phyloP scores from a whole-genome alignment of 2,329 filamentous ascomycete species.

The Apiospora koreana region DNA sequence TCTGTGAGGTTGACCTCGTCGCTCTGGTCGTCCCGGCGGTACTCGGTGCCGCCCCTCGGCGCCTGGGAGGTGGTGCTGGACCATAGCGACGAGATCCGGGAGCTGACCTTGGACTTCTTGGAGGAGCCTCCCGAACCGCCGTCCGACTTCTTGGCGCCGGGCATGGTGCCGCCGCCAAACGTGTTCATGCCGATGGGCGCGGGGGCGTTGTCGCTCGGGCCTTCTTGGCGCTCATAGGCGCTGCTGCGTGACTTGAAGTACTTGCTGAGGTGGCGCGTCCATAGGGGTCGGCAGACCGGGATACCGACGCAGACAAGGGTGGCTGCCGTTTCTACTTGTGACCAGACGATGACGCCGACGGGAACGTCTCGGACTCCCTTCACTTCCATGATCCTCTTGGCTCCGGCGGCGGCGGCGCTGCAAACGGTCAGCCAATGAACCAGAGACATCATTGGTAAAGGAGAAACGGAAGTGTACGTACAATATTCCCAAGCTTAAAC shows the following conservation, averaged over 20 bases:
- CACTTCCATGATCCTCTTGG: conserved; percentile 17
- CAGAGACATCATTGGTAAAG: background rate
- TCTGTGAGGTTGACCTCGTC: conserved; percentile 9
- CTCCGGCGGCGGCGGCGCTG: conserved; percentile 13
- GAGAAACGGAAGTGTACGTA: conserved; percentile 12
- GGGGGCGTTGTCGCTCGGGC: background rate
- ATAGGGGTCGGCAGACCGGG: conserved; percentile 16
- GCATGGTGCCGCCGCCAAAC: conserved; percentile 12
- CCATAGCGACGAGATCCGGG: background rate
- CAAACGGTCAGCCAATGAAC: background rate
- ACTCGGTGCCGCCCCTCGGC: background rate
- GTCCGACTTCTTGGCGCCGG: background rate
- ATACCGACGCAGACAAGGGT: background rate
- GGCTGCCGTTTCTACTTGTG: background rate
- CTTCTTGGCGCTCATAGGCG: background rate
- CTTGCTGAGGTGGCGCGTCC: conserved; percentile 15
- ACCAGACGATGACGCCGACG: conserved; percentile 22
- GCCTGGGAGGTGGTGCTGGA: background rate
- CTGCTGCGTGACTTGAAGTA: conserved; percentile 5
- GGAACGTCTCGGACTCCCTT: conserved; percentile 20
- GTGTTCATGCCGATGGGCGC: conserved; percentile 14
- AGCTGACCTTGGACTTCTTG: conserved; percentile 1
- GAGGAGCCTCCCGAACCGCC: background rate
- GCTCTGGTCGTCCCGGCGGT: background rate
- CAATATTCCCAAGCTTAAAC: conserved; percentile 22